Conservation (phyloP, 306 rosid genomes). For the Dryas octopetala region DNA sequence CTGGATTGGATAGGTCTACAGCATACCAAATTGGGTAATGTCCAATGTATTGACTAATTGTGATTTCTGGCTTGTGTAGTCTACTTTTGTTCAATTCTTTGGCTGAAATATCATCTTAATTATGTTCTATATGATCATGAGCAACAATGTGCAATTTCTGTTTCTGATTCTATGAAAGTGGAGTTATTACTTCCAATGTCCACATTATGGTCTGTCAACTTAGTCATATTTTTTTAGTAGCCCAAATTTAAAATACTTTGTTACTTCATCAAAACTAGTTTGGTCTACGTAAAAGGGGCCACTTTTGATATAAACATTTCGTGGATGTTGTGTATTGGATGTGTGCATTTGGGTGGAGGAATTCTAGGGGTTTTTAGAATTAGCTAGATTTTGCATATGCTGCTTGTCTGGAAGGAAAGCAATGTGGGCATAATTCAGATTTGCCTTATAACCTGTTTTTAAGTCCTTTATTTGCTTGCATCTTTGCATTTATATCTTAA, state of each 20-base stretch:
- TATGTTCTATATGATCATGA: background rate
- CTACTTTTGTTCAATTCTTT: background rate
- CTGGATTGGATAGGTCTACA: conserved; percentile 44
- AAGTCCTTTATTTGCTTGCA: background rate
- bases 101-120: background rate
- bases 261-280: background rate
- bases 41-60: background rate
- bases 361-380: background rate
- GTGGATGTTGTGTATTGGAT: background rate
- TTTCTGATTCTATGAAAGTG: background rate
- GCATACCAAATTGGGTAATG: conserved; percentile 45
- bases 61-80: background rate
- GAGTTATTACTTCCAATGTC: background rate
- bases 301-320: background rate
- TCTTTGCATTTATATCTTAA: background rate
- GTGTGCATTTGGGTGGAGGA: background rate
- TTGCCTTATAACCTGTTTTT: background rate
- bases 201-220: background rate
- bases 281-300: background rate
- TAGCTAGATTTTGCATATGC: background rate
- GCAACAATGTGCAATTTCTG: background rate
- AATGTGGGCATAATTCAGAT: background rate
- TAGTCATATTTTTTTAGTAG: background rate
- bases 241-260: background rate
- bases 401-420: background rate